phyloP scores from a whole-genome alignment of 495 filamentous ascomycete genomes.

The Penicillium coffeae region DNA sequence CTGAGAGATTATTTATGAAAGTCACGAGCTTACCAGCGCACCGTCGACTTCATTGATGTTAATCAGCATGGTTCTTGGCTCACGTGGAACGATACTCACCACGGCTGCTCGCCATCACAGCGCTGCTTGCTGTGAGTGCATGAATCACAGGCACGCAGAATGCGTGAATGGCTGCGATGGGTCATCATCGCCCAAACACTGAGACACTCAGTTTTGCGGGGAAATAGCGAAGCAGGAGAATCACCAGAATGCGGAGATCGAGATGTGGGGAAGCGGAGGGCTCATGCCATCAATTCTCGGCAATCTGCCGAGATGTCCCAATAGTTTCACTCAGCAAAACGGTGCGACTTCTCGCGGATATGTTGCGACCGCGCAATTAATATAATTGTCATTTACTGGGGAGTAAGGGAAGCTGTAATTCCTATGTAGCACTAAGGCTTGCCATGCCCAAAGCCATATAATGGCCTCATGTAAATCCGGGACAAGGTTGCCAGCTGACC shows the following conservation, averaged over 20 bases:
- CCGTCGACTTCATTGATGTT: constrained; percentile 7
- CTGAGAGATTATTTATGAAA: background rate
- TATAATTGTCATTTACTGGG: no score
- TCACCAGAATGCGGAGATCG: constrained; percentile 6
- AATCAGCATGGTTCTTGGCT: background rate
- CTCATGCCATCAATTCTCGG: background rate
- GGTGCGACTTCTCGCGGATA: no score
- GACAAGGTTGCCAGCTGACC: no score
- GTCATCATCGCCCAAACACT: background rate
- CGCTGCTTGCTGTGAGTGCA: constrained; percentile 16
- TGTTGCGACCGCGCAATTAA: no score
- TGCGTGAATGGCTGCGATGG: constrained; percentile 7
- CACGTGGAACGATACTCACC: constrained; percentile 3
- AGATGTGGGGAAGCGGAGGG: constrained; percentile 8
- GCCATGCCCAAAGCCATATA: no score
- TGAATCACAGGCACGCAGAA: constrained; percentile 15
- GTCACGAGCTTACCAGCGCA: constrained; percentile 9
- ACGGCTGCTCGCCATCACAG: constrained; percentile 17
- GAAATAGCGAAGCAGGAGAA: constrained; percentile 2
- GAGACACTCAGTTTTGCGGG: background rate
- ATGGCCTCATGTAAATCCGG: no score
- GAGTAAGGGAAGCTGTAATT: no score
- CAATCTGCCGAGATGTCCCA: background rate
- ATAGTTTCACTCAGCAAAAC: no score
- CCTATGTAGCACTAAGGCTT: no score